These are phyloP conservation scores for Tylopilus plumbeoviolaceoides DNA, from an alignment of 768 basidiomycete genomes.

Conservation along the genomic window DNA sequence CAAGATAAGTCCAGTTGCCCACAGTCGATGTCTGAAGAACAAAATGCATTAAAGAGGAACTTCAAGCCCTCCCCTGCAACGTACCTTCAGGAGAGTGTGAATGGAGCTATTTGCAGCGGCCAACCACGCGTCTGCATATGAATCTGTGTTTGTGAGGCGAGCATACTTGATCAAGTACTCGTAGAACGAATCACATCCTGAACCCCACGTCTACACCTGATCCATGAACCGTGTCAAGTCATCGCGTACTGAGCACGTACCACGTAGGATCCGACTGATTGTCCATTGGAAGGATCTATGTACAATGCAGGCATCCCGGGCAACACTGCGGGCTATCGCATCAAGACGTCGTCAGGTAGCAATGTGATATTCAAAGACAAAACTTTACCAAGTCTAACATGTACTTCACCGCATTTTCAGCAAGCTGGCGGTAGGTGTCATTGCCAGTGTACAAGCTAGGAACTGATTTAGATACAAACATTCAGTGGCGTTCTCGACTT, in stretches of 20 bases:
- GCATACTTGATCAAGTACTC: constrained; percentile 74
- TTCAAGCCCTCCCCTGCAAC: neutral
- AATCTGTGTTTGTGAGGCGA: constrained; percentile 59
- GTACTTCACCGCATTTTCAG: constrained; percentile 47
- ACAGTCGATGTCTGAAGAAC: constrained; percentile 57
- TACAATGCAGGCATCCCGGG: constrained; percentile 54
- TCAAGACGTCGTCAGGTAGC: neutral
- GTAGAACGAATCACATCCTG: constrained; percentile 71
- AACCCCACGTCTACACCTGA: constrained; percentile 52
- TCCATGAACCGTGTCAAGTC: neutral
- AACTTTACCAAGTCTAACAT: constrained; percentile 41
- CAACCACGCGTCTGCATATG: constrained; percentile 65
- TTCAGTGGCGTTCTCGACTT: neutral
- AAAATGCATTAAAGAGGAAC: neutral
- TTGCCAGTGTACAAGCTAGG: constrained; percentile 51
- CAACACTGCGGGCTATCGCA: constrained; percentile 17
- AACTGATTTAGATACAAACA: neutral
- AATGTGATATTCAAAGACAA: neutral
- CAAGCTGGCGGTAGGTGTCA: constrained; percentile 54
- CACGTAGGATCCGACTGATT: constrained; percentile 51
- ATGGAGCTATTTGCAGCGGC: constrained; percentile 73
- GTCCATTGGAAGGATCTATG: constrained; percentile 51
- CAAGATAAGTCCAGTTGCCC: constrained; percentile 57
- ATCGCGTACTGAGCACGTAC: constrained; percentile 28
- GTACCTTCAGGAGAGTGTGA: constrained; percentile 49